Conservation (phyloP, 805 yeast genomes). For the Sugiyamaella chiloensis region DNA sequence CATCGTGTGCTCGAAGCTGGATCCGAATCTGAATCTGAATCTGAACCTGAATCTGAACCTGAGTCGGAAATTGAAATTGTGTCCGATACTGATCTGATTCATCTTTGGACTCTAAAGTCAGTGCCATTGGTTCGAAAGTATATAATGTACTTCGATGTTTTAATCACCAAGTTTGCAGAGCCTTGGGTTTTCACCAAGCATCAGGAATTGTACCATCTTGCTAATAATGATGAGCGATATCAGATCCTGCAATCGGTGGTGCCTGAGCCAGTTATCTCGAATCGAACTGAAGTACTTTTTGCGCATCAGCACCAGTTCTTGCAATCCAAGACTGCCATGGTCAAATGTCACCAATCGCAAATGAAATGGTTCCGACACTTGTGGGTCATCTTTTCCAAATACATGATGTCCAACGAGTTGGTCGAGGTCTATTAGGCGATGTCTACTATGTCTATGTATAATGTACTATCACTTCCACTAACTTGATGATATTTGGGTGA, state of each 20-base stretch:
- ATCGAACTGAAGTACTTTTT: constrained; percentile 18
- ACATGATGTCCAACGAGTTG: constrained; percentile 68
- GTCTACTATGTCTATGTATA: background rate
- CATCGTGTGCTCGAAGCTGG: constrained; percentile 21
- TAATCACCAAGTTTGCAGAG: constrained; percentile 24
- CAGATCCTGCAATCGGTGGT: constrained; percentile 7
- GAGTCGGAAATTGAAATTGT: too few species aligned
- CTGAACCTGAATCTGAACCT: too few species aligned
- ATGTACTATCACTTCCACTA: too few species aligned
- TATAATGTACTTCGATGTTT: constrained; percentile 33
- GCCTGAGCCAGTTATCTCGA: constrained; percentile 15
- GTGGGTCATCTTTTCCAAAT: constrained; percentile 77
- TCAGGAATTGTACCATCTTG: background rate
- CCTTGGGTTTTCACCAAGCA: constrained; percentile 6
- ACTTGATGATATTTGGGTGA: too few species aligned
- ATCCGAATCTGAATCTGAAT: too few species aligned
- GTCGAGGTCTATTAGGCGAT: constrained; percentile 6
- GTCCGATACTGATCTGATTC: too few species aligned
- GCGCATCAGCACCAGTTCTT: constrained; percentile 25
- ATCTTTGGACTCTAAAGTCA: constrained; percentile 32
- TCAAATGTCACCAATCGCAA: constrained; percentile 78
- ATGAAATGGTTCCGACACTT: constrained; percentile 94
- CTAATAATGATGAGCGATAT: background rate
- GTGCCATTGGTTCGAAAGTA: constrained; percentile 39
- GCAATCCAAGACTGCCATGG: constrained; percentile 64